These are phyloP conservation scores for Leishmania amazonensis DNA, from an alignment of 208 protist species.

Conservation along the genomic window DNA sequence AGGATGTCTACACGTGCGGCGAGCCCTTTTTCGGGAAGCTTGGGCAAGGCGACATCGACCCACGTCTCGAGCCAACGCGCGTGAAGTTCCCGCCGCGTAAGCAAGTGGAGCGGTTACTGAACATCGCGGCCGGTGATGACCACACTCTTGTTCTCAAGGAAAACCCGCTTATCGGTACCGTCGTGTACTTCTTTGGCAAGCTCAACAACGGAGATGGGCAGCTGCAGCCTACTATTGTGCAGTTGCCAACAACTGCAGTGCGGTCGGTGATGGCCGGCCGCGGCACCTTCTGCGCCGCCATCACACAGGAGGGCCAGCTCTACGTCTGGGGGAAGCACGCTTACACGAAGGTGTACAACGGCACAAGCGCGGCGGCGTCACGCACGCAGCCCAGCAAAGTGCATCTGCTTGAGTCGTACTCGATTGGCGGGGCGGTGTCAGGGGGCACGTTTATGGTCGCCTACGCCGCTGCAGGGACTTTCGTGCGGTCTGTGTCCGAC, in stretches of 20 bases:
- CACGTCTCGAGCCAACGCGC: constrained; percentile 47
- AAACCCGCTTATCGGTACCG: constrained; percentile 54
- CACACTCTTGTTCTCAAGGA: constrained; percentile 75
- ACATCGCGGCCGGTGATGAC: constrained; percentile 77
- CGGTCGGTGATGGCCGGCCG: constrained; percentile 50
- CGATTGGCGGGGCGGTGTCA: constrained; percentile 34
- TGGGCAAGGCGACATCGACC: constrained; percentile 47
- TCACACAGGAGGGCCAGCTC: constrained; percentile 46
- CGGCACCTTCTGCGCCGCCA: constrained; percentile 42
- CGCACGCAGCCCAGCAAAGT: constrained; percentile 35
- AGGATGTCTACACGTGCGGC: constrained; percentile 79
- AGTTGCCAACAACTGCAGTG: constrained; percentile 37
- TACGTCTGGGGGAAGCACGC: constrained; percentile 82
- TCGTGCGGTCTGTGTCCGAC: neutral
- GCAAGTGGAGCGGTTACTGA: constrained; percentile 48
- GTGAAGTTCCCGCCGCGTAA: constrained; percentile 66
- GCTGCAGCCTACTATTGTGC: constrained; percentile 51
- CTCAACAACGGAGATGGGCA: constrained; percentile 63
- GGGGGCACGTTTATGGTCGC: constrained; percentile 70
- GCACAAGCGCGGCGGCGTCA: constrained; percentile 34
- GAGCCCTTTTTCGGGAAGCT: constrained; percentile 79
- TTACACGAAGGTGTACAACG: constrained; percentile 60
- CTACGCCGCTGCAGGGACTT: constrained; percentile 30
- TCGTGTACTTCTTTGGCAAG: constrained; percentile 83
- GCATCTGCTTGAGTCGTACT: constrained; percentile 38